These are phyloP conservation scores for Botrytis fabae DNA, from an alignment of 2,329 filamentous ascomycete species.

Conservation along the genomic window DNA sequence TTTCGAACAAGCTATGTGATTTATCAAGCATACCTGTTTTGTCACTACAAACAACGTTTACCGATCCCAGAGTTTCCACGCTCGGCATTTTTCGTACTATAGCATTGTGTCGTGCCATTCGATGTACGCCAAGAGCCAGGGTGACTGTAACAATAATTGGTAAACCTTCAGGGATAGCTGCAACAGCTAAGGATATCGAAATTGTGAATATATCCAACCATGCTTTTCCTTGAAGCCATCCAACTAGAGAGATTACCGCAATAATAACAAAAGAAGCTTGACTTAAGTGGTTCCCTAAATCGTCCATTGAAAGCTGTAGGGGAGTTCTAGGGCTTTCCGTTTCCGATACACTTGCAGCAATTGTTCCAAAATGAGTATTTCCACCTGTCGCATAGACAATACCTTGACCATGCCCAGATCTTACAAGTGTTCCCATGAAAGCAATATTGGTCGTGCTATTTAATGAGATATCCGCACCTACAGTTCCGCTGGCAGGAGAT, in stretches of 20 bases:
- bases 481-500: conserved; percentile 57
- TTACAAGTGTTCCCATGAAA: conserved; percentile 96
- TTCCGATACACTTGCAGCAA: conserved; percentile 88
- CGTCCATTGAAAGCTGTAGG: conserved; percentile 93
- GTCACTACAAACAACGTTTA: conserved; percentile 99
- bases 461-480: conserved; percentile 64
- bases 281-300: conserved; percentile 92
- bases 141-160: conserved; percentile 99
- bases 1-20: conserved; percentile 13
- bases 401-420: conserved; percentile 91
- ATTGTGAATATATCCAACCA: conserved; percentile 96
- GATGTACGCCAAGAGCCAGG: conserved; percentile 86
- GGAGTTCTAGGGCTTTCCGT: conserved; percentile 95
- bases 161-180: conserved; percentile 91
- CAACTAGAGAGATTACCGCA: conserved; percentile 86
- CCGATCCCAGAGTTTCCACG: conserved; percentile 95
- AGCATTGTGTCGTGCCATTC: conserved; percentile 93
- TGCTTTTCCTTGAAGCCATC: conserved; percentile 84
- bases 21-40: conserved; percentile 68
- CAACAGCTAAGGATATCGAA: conserved; percentile 92
- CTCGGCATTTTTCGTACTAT: conserved; percentile 96
- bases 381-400: conserved; percentile 96
- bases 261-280: conserved; percentile 97
- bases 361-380: conserved; percentile 92
- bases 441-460: conserved; percentile 87